These are phyloP conservation scores for Talaromyces islandicus DNA, from an alignment of 2,329 filamentous ascomycete species.

Conservation along the genomic window DNA sequence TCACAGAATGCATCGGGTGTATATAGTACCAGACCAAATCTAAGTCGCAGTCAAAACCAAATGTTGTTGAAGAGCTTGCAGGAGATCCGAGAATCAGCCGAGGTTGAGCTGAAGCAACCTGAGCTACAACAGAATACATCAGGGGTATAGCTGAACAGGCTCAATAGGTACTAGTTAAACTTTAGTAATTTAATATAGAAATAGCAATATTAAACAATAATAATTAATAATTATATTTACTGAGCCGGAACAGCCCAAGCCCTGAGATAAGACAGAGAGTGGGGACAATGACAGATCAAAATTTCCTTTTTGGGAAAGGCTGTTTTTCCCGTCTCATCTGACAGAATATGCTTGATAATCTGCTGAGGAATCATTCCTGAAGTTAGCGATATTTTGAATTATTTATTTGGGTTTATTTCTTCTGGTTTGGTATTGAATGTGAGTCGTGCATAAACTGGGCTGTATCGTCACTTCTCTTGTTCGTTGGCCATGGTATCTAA, in stretches of 20 bases:
- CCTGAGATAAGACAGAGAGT: not conserved
- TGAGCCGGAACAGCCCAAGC: too few relatives aligned
- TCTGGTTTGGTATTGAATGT: too few relatives aligned
- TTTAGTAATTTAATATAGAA: too few relatives aligned
- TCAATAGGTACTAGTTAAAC: too few relatives aligned
- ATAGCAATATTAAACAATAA: too few relatives aligned
- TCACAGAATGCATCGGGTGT: not conserved
- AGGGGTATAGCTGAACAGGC: too few relatives aligned
- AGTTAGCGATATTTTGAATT: not conserved
- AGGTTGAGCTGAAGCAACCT: slow-evolving; percentile 7
- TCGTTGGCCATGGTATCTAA: not conserved
- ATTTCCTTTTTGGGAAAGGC: not conserved
- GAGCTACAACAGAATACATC: slow-evolving; percentile 15
- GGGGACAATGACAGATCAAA: slow-evolving; percentile 3
- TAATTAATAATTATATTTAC: too few relatives aligned
- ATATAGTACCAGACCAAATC: not conserved
- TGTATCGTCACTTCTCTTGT: too few relatives aligned
- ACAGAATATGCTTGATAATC: not conserved
- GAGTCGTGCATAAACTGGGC: too few relatives aligned
- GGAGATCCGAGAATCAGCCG: not conserved
- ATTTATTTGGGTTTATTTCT: not conserved
- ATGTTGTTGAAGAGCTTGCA: not conserved
- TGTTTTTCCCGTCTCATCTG: not conserved
- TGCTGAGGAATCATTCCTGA: not conserved
- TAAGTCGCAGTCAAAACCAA: not conserved